phyloP scores from a whole-genome alignment of 352 stramenopile genomes.

The Phytophthora vignae region DNA sequence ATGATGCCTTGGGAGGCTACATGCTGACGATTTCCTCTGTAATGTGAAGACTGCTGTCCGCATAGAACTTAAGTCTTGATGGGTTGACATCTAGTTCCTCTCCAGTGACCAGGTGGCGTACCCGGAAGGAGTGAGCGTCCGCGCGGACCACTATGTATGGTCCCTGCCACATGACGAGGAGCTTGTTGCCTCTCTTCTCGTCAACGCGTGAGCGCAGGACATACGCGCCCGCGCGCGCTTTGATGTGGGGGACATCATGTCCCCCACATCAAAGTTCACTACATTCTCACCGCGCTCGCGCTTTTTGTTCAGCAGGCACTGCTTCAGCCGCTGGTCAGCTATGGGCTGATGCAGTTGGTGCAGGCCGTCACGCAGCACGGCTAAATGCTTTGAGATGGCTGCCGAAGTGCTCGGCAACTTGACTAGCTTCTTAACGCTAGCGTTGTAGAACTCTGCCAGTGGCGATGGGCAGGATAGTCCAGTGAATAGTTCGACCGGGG shows the following conservation, averaged over 20 bases:
- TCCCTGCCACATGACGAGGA: conserved; percentile 12
- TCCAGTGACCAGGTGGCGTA: conserved; percentile 18
- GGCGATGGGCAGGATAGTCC: too few relatives aligned
- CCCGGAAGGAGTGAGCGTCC: conserved; percentile 6
- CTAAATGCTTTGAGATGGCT: too few relatives aligned
- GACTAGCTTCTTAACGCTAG: too few relatives aligned
- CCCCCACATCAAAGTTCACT: conserved; percentile 14
- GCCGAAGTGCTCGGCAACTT: too few relatives aligned
- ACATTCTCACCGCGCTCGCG: conserved; percentile 1
- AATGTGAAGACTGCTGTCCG: conserved; percentile 10
- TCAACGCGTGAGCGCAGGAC: conserved; percentile 13
- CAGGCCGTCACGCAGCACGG: too few relatives aligned
- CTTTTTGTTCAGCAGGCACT: conserved; percentile 12
- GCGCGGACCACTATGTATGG: conserved; percentile 10
- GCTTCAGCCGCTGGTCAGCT: conserved; percentile 6
- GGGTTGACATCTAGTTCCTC: conserved; percentile 10
- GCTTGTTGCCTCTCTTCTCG: conserved; percentile 12
- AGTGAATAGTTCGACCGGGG: too few relatives aligned
- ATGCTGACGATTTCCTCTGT: conserved; percentile 10
- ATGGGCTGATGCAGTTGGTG: neutral
- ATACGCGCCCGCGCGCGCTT: too few relatives aligned
- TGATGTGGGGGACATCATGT: too few relatives aligned
- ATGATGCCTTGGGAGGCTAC: conserved; percentile 10
- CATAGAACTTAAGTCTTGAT: conserved; percentile 15
- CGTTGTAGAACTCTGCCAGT: too few relatives aligned